phyloP scores from a whole-genome alignment of 352 stramenopile genomes.

The Globisporangium orthogonon region DNA sequence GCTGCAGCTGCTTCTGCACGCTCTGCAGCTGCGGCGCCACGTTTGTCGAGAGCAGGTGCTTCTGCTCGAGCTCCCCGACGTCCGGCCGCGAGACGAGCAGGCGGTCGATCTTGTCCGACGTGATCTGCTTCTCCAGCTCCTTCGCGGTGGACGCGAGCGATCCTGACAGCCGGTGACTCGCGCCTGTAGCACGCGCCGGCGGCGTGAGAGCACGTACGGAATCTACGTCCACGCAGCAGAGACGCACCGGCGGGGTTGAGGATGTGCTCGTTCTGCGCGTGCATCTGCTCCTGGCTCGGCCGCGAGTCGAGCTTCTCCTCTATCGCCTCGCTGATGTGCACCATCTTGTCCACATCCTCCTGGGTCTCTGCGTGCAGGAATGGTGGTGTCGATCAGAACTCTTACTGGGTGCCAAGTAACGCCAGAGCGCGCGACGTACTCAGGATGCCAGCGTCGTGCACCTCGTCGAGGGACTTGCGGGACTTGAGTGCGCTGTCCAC shows the following conservation, averaged over 20 bases:
- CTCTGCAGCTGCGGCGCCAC: constrained; percentile 54
- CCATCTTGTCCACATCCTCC: constrained; percentile 34
- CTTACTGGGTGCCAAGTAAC: background rate
- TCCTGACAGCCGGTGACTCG: constrained; percentile 28
- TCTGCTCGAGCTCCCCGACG: constrained; percentile 42
- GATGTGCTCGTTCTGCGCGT: constrained; percentile 41
- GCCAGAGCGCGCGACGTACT: constrained; percentile 16
- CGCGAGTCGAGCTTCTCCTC: constrained; percentile 41
- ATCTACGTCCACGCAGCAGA: too few relatives aligned
- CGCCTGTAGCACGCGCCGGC: constrained; percentile 9
- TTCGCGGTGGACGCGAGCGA: constrained; percentile 36
- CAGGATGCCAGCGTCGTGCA: constrained; percentile 39
- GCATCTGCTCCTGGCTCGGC: constrained; percentile 42
- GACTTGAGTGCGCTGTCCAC: constrained; percentile 29
- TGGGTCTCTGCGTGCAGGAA: constrained; percentile 19
- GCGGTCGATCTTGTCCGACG: constrained; percentile 66
- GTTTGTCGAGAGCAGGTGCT: constrained; percentile 45
- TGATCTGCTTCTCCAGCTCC: constrained; percentile 42
- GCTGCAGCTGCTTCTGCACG: constrained; percentile 73
- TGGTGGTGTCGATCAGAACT: background rate
- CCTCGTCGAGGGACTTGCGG: constrained; percentile 39
- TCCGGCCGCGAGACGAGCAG: constrained; percentile 53
- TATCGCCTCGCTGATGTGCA: constrained; percentile 29
- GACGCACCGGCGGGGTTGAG: constrained; percentile 29
- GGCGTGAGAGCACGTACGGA: background rate